Evolutionary conservation across 75 land plant species (phyloP).

Genomic region (Pseudotsuga menziesii): DNA sequence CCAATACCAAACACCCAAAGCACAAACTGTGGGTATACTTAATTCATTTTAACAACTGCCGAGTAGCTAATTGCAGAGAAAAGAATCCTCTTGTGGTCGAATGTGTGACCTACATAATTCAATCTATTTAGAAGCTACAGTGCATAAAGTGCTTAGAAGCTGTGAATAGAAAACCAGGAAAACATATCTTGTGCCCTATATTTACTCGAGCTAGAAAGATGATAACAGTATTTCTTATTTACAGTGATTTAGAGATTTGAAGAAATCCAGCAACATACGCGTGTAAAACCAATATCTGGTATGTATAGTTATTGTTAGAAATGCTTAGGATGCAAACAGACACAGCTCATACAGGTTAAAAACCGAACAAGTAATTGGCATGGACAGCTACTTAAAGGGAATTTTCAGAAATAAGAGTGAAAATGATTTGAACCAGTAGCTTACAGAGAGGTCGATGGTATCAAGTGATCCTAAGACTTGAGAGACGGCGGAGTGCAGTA

Average conservation of each 20-base stretch:
- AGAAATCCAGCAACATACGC: neutral
- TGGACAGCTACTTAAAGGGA: too few species aligned
- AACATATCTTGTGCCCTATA: neutral
- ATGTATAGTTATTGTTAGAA: neutral
- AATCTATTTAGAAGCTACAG: neutral
- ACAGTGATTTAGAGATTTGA: too few species aligned
- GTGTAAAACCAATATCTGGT: neutral
- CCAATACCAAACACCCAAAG: neutral
- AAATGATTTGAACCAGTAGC: neutral
- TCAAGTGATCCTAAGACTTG: conserved; percentile 24
- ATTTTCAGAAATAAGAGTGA: neutral
- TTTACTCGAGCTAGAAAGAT: too few species aligned
- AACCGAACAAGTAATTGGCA: too few species aligned
- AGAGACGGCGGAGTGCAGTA: conserved; percentile 22
- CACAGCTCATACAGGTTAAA: too few species aligned
- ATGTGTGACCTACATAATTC: neutral
- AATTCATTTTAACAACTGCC: neutral
- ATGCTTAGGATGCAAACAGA: neutral
- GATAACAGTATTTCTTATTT: too few species aligned
- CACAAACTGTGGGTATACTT: neutral
- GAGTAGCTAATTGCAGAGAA: neutral
- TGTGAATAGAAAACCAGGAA: neutral
- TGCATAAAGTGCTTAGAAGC: neutral
- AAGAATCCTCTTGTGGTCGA: neutral
- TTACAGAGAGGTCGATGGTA: conserved; percentile 27